These are phyloP conservation scores for Hymenochaete sp. DNA, from an alignment of 1,284 basidiomycete genomes.

Conservation along the genomic window DNA sequence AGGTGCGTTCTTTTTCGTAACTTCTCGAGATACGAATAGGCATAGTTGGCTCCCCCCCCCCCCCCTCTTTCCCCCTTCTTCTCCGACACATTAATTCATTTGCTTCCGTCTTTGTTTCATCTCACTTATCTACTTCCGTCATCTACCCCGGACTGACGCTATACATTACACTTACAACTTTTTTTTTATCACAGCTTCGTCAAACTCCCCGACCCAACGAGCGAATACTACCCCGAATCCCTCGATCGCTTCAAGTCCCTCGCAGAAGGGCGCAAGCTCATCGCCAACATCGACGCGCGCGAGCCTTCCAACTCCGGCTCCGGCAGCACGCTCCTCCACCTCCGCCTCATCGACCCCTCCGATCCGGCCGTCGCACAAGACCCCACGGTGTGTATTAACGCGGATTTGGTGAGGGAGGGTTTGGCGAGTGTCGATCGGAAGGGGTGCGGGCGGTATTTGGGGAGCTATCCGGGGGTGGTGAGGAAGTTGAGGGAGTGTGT, in stretches of 20 bases:
- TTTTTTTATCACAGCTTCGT: conserved; percentile 59
- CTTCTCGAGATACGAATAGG: conserved; percentile 2
- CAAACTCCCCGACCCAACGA: conserved; percentile 68
- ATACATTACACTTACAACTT: conserved; percentile 12
- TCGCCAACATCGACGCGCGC: conserved; percentile 83
- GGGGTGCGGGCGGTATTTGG: conserved; percentile 65
- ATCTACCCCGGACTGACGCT: too few species aligned
- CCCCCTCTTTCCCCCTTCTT: too few species aligned
- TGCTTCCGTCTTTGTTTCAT: too few species aligned
- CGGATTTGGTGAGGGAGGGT: conserved; percentile 73
- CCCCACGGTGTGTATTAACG: conserved; percentile 74
- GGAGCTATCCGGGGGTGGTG: conserved; percentile 60
- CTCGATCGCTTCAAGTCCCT: conserved; percentile 76
- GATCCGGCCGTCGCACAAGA: conserved; percentile 62
- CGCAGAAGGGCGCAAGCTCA: conserved; percentile 81
- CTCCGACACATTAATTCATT: too few species aligned
- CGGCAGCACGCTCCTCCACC: conserved; percentile 50
- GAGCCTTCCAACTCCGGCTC: too few species aligned
- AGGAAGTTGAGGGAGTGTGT: conserved; percentile 60
- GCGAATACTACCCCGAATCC: conserved; percentile 81
- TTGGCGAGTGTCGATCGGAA: conserved; percentile 73
- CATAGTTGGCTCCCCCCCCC: too few species aligned
- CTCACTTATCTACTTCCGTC: too few species aligned
- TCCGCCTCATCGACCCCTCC: conserved; percentile 79
- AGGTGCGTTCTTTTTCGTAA: conserved; percentile 39